Evolutionary conservation across 1,139 yeast species (phyloP), one percentile per base, ranked within the genome.

Genomic region (Sugiyamaella xylanicola): DNA sequence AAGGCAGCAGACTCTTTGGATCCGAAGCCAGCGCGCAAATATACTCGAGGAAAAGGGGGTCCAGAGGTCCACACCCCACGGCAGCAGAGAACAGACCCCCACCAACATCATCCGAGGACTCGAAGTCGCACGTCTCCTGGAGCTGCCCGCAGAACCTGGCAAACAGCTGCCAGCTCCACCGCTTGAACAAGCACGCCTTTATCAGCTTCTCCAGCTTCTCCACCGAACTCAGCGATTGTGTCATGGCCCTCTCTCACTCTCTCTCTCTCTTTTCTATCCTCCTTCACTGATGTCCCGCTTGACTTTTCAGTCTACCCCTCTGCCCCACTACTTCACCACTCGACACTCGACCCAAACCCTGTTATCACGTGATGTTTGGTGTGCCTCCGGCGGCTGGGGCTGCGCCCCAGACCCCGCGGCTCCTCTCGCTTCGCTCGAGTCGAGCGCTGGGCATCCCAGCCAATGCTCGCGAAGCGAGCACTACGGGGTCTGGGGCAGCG

Each of bases 31-130:
- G 62, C 16, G 54, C 47, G 36, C 63, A 56, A 2, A 72, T 50
- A 57, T 72, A 72, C 58, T 71, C 74, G 37, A 66, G 62, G 17
- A 69, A 63, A 55, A 69, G 62, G 25, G 72, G 66, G 48, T 65
- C 69, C 8, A 68, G 16, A 9, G 58, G 49, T 5, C 50, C 43
- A 27, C 25, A 2, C 17, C 13, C 41, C 16, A 19, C 40, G 22
- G 44, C 37, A n/a, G 37, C 37, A n/a, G 37, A 32, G 15, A 32
- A 32, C 37, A 32, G 37, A 32, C 37, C 37, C 37, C 15, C 15
- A 11, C 37, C 37, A 32, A 13, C 8, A 13, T 32, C 37, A 15
- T 32, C 37, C 8, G 20, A 17, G 15, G 39, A 42, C 29, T 41
- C 56, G 19, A 57, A 29, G n/a, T 59, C 57, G 45, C 54, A 54